Base-by-base conservation (phyloP, 2,329 filamentous ascomycete genomes). In the Cytospora mali region DNA sequence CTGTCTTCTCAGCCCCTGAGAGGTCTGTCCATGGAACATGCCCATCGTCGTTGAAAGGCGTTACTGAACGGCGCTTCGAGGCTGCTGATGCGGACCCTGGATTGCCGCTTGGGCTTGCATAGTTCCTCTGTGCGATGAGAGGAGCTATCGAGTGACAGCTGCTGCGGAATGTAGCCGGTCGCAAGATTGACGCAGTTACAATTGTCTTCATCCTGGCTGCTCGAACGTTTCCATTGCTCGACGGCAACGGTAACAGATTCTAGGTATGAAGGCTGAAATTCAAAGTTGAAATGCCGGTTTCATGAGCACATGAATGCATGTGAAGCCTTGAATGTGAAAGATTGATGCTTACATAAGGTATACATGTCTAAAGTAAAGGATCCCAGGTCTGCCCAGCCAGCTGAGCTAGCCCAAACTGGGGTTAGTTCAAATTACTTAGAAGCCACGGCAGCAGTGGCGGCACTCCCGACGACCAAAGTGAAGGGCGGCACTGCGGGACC, bases 31-130 rank as follows among this genome's bases (percentile, higher is more conserved):
- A 98, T 4, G 87, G 86, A 1, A 97, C 87, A 66, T 84, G 83
- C 9, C 94, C 94, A 71, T 92, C 90, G 69, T 97, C 94, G 69
- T 92, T 95, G 71, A 93, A 88, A 0, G 94, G 85, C 0, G 93
- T 97, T 28, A 97, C 87, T 46, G 87, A 82, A 71, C 84, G 88
- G 59, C 91, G 84, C 66, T 82, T 84, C 28, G 87, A 73, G 14
- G 76, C 71, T 14, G 81, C 68, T 65, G 66, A 64, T 0, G 75
- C 64, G 6, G 73, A 67, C 16, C 76, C 68, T 23, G 66, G 66
- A 42, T 4, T 10, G 39, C 66, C 64, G 42, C 73, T 74, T 23
- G 81, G 68, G 64, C 77, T 78, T 64, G 88, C 84, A 76, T 88
- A 89, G 56, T 76, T 73, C 70, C 85, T 81, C 65, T 75, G 74